Conservation (phyloP, 331 rosid genomes). For the Malus hybrid region DNA sequence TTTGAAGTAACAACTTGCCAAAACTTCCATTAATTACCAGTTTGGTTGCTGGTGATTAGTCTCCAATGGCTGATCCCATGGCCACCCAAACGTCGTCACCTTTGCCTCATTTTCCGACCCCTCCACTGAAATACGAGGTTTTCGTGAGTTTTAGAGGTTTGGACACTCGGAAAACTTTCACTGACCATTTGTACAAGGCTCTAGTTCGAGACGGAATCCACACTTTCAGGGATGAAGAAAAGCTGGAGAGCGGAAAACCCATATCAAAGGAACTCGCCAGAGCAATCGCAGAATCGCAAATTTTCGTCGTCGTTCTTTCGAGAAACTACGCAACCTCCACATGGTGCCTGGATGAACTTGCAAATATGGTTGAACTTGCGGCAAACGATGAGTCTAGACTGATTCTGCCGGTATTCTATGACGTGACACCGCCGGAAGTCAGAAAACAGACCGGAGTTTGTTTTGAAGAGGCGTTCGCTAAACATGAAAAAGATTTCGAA, state of each 20-base stretch:
- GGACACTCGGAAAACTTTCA: background rate
- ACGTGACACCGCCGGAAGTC: background rate
- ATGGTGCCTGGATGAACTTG: background rate
- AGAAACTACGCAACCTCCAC: background rate
- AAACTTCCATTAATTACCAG: background rate
- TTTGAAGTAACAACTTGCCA: background rate
- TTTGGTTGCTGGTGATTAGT: background rate
- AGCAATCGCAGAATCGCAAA: background rate
- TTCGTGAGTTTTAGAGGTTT: background rate
- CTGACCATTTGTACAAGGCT: background rate
- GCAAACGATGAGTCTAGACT: background rate
- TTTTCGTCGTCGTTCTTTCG: background rate
- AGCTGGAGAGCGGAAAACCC: background rate
- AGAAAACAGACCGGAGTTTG: background rate
- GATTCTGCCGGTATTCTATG: background rate
- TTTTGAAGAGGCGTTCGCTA: background rate
- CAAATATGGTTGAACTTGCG: background rate
- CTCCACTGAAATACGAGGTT: background rate
- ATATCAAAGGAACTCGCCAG: background rate
- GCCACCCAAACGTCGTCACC: background rate
- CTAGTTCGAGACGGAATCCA: background rate
- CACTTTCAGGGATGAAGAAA: background rate
- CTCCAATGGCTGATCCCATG: background rate
- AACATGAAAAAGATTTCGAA: background rate
- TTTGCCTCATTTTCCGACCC: background rate